These are phyloP conservation scores for Candida verbasci DNA, from an alignment of 805 yeast genomes.

Conservation along the genomic window DNA sequence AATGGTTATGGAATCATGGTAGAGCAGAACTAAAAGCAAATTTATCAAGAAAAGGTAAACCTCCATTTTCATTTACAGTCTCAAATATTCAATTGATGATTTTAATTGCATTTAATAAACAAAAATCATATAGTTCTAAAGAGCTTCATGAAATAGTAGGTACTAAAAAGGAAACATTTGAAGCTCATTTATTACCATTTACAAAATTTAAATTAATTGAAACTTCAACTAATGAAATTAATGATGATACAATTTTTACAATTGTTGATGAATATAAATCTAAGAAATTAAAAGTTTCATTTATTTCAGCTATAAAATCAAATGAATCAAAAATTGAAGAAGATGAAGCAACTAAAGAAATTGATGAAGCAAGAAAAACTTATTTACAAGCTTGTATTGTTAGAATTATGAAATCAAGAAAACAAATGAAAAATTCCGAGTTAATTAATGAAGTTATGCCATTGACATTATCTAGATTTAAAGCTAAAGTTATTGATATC, in stretches of 20 bases:
- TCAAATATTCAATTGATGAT: slow-evolving; percentile 87
- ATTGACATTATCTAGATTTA: slow-evolving; percentile 77
- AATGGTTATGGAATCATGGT: slow-evolving; percentile 95
- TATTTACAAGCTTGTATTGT: slow-evolving; percentile 91
- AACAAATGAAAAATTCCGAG: slow-evolving; percentile 70
- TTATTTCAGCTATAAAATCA: slow-evolving; percentile 55
- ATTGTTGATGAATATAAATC: slow-evolving; percentile 80
- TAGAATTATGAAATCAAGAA: slow-evolving; percentile 93
- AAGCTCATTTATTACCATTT: slow-evolving; percentile 75
- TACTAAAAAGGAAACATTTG: slow-evolving; percentile 58
- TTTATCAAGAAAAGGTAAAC: slow-evolving; percentile 72
- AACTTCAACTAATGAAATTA: slow-evolving; percentile 48
- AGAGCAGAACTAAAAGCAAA: slow-evolving; percentile 90
- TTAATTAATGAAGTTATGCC: slow-evolving; percentile 84
- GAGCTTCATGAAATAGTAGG: slow-evolving; percentile 67
- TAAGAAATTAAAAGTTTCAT: slow-evolving; percentile 77
- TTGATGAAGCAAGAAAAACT: slow-evolving; percentile 81
- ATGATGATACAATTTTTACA: slow-evolving; percentile 53
- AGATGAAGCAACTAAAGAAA: slow-evolving; percentile 72
- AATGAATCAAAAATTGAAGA: slow-evolving; percentile 61
- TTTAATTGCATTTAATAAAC: slow-evolving; percentile 74
- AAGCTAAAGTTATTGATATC: slow-evolving; percentile 80
- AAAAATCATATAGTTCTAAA: slow-evolving; percentile 52
- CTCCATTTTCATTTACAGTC: slow-evolving; percentile 76
- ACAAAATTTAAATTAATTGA: slow-evolving; percentile 70